Evolutionary conservation across 805 yeast species (phyloP).

Genomic region (Komagataella phaffii): DNA sequence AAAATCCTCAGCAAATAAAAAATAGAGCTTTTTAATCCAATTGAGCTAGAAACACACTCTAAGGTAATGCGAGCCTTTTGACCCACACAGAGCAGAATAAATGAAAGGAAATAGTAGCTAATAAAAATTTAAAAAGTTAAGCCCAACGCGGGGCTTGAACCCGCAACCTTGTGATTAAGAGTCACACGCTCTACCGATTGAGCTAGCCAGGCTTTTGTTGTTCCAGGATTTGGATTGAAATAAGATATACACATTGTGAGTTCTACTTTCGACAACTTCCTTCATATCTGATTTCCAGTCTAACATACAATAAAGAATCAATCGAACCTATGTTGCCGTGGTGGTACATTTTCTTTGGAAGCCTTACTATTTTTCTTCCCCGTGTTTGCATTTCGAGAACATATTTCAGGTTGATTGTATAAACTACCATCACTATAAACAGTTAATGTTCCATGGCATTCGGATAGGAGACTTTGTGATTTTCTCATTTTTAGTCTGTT

Average conservation of each 20-base stretch:
- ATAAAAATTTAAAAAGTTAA: neutral
- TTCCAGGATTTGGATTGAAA: neutral
- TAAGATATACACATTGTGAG: too few species aligned
- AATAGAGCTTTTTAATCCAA: too few species aligned
- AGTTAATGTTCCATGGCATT: neutral
- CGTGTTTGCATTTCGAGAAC: neutral
- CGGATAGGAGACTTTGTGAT: neutral
- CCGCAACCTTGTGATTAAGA: slow-evolving; percentile 1
- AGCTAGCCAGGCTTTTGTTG: neutral
- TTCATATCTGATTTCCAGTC: too few species aligned
- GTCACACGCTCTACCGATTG: slow-evolving; percentile 1
- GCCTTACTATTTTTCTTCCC: neutral
- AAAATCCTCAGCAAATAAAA: too few species aligned
- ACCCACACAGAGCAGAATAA: too few species aligned
- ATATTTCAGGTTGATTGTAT: neutral
- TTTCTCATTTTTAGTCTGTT: slow-evolving; percentile 14
- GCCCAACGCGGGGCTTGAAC: slow-evolving; percentile 1
- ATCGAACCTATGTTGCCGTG: neutral
- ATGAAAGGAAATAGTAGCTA: too few species aligned
- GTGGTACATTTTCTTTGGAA: neutral
- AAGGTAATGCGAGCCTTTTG: too few species aligned
- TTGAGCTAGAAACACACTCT: too few species aligned
- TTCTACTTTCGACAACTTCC: too few species aligned
- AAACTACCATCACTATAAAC: too few species aligned
- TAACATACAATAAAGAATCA: too few species aligned